Evolutionary conservation across 1,284 basidiomycete genomes (phyloP).

Genomic region (Pseudozyma tsukubaensis): DNA sequence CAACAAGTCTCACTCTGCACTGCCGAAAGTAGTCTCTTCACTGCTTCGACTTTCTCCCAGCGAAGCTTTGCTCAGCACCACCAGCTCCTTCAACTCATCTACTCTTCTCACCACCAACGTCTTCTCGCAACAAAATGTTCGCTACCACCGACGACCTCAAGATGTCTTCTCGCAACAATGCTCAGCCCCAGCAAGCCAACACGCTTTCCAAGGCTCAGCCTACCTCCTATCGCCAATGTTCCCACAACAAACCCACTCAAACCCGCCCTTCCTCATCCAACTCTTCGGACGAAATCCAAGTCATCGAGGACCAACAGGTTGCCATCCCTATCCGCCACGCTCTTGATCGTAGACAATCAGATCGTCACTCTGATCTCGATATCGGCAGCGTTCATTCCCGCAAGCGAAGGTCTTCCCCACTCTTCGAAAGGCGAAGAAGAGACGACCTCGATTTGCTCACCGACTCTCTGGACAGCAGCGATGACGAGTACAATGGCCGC

Average conservation of each 20-base stretch:
- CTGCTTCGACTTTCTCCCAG: not conserved
- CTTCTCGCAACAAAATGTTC: slow-evolving; percentile 9
- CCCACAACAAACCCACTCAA: not conserved
- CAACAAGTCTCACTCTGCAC: not conserved
- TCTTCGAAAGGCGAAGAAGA: slow-evolving; percentile 23
- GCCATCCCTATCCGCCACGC: slow-evolving; percentile 36
- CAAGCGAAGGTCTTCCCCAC: slow-evolving; percentile 20
- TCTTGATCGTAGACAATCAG: slow-evolving; percentile 6
- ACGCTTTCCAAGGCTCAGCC: not conserved
- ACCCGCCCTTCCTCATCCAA: not conserved
- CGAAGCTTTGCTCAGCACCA: not conserved
- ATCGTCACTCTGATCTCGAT: slow-evolving; percentile 37
- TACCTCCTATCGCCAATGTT: not conserved
- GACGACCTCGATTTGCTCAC: slow-evolving; percentile 33
- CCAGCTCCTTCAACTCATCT: not conserved
- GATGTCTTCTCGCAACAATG: not conserved
- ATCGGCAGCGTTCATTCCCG: slow-evolving; percentile 30
- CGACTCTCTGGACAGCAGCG: slow-evolving; percentile 25
- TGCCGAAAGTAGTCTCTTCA: not conserved
- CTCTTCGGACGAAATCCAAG: slow-evolving; percentile 38
- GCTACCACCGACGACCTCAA: slow-evolving; percentile 25
- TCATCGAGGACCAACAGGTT: slow-evolving; percentile 27
- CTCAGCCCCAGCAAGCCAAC: not conserved
- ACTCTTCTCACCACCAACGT: too few relatives aligned
- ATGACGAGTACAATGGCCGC: slow-evolving; percentile 9